Percentiles rank a stretch among this genome's conserved stretches.
Conservation (phyloP, 208 protist species). For the Leishmania lainsoni region DNA sequence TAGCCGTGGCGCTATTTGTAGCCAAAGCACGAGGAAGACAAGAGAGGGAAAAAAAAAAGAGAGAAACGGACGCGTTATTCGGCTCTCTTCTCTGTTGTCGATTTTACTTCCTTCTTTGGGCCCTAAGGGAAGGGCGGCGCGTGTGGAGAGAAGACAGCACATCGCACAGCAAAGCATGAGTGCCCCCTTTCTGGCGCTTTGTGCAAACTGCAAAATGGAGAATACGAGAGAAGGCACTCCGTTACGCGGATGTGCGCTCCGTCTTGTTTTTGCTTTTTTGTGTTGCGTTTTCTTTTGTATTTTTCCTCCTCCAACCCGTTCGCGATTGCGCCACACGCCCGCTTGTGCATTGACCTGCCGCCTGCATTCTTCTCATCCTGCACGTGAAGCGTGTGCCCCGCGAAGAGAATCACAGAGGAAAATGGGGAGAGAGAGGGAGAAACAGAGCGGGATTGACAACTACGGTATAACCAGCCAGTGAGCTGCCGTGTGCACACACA, state of each 20-base stretch:
- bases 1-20: background rate
- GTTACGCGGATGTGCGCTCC: background rate
- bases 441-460: background rate
- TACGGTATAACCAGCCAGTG: background rate
- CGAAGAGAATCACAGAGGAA: background rate
- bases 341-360: background rate
- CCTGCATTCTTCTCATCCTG: background rate
- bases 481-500: background rate
- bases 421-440: background rate
- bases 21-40: constrained; percentile 3
- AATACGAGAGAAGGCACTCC: background rate
- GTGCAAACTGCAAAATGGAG: background rate
- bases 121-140: background rate
- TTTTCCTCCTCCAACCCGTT: background rate
- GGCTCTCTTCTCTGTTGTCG: too few species aligned
- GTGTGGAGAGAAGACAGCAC: background rate
- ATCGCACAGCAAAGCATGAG: too few species aligned
- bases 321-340: background rate
- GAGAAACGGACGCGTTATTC: background rate
- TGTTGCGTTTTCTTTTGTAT: background rate
- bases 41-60: constrained; percentile 8
- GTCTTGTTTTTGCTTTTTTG: background rate
- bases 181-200: background rate
- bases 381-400: background rate
- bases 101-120: background rate